These are phyloP conservation scores for Solanum hybrid DNA, from an alignment of 305 asterid species.

Conservation along the genomic window DNA sequence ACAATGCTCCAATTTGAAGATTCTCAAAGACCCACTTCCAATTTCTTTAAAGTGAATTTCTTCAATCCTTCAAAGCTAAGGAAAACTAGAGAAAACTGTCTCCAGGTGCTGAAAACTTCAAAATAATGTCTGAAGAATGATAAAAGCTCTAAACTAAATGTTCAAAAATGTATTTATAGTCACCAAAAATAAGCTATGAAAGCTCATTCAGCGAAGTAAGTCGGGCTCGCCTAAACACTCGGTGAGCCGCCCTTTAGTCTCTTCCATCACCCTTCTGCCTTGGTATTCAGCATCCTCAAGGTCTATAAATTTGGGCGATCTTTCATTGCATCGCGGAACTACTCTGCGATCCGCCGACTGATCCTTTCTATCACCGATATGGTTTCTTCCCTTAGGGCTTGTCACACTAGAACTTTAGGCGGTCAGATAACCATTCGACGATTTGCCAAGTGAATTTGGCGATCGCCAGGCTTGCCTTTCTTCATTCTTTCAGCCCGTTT, in stretches of 20 bases:
- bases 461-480: not conserved
- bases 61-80: not conserved
- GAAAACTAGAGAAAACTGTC: not conserved
- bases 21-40: not conserved
- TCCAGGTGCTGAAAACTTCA: not conserved
- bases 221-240: not conserved
- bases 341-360: not conserved
- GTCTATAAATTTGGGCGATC: not conserved
- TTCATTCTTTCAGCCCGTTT: not conserved
- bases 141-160: not conserved
- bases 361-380: not conserved
- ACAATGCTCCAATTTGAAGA: not conserved
- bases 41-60: not conserved
- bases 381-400: not conserved
- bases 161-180: not conserved
- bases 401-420: not conserved
- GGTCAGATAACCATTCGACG: not conserved
- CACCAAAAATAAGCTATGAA: not conserved
- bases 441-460: not conserved
- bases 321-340: not conserved
- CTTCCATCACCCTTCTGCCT: not conserved
- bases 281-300: not conserved
- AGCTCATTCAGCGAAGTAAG: not conserved
- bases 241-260: not conserved
- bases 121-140: not conserved